phyloP scores from a whole-genome alignment of 768 basidiomycete genomes.

The Suillus occidentalis region DNA sequence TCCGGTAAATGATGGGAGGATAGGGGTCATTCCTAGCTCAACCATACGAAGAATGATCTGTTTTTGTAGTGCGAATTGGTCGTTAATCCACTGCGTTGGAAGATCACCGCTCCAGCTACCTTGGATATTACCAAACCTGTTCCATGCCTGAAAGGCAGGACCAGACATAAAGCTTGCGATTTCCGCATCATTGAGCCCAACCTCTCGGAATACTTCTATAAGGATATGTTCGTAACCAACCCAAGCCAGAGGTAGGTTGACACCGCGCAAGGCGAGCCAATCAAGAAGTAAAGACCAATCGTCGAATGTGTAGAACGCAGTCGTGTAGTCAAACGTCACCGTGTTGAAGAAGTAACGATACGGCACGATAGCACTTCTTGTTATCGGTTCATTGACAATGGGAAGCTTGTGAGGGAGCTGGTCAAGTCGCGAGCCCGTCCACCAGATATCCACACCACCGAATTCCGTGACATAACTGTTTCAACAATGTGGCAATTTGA shows the following conservation, averaged over 20 bases:
- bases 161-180: constrained; percentile 38
- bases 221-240: constrained; percentile 41
- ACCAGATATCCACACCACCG: constrained; percentile 42
- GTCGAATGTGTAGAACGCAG: constrained; percentile 39
- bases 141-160: constrained; percentile 43
- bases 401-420: constrained; percentile 32
- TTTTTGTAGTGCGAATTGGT: constrained; percentile 39
- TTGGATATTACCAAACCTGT: constrained; percentile 45
- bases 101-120: constrained; percentile 38
- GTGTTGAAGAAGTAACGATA: constrained; percentile 45
- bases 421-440: constrained; percentile 41
- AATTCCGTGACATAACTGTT: constrained; percentile 37
- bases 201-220: constrained; percentile 37
- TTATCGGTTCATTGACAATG: constrained; percentile 29
- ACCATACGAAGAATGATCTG: constrained; percentile 37
- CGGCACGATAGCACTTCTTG: constrained; percentile 35
- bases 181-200: constrained; percentile 36
- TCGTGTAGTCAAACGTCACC: constrained; percentile 43
- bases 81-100: constrained; percentile 37
- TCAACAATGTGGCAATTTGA: background rate
- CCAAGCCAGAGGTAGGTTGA: constrained; percentile 45
- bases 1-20: constrained; percentile 42
- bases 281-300: constrained; percentile 42
- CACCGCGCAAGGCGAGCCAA: constrained; percentile 41
- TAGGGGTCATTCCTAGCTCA: constrained; percentile 44